A percentile compares a stretch with the other conserved stretches of the same genome.
phyloP scores from a whole-genome alignment of 768 basidiomycete species.

The Boletus coccyginus region DNA sequence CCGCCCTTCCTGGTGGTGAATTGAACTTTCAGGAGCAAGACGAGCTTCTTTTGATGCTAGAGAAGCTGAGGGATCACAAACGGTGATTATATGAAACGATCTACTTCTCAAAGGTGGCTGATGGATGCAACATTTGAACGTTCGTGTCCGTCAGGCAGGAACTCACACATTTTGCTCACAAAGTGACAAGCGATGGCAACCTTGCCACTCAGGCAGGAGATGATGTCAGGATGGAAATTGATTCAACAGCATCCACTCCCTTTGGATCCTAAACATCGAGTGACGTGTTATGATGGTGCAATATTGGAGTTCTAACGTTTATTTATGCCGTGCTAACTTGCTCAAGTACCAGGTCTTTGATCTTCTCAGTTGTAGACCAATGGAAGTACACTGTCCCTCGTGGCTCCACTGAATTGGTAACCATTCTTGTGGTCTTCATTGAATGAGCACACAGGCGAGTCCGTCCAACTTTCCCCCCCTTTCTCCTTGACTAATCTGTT shows the following conservation, averaged over 20 bases:
- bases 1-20: constrained; percentile 68
- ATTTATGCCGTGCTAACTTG: no score
- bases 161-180: constrained; percentile 49
- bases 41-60: constrained; percentile 67
- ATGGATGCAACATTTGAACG: background rate
- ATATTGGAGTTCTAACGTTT: no score
- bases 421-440: no score
- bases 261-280: constrained; percentile 30
- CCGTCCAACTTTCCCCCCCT: no score
- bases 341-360: no score
- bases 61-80: constrained; percentile 60
- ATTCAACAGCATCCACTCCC: constrained; percentile 76
- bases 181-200: constrained; percentile 36
- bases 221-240: constrained; percentile 60
- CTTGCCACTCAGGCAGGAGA: constrained; percentile 18
- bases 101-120: no score
- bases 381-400: no score
- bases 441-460: no score
- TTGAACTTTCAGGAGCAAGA: constrained; percentile 66
- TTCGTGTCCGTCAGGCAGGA: constrained; percentile 43
- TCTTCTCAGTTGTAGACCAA: no score
- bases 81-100: background rate
- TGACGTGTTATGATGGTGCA: no score
- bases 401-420: no score
- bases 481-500: no score